Base-by-base conservation (phyloP, 148 eudicot genomes). In the Cornus florida region DNA sequence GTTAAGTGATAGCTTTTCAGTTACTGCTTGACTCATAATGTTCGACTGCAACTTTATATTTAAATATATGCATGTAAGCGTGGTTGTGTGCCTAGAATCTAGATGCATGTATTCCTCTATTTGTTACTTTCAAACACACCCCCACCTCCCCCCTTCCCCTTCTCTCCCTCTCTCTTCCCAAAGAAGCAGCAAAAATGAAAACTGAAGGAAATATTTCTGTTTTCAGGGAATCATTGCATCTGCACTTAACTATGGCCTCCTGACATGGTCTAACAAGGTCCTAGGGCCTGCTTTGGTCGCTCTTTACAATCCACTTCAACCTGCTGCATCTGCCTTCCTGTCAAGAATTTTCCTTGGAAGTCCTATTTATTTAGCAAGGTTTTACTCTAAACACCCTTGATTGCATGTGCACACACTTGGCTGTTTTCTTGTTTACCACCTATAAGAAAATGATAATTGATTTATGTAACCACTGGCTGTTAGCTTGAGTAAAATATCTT, bases 351-450 rank as follows among this genome's bases (percentile, higher is more conserved):
- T 94, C 84, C 92, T 94, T 46, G 97, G 98, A 77, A 89, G 92
- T 87, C 83, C 98, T 70, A 87, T 94, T 69, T 94, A 86, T 84
- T 80, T 92, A 84, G 98, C 97, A 87, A 94, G 98, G 98, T 94
- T 74, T 72, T 53, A 53, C 59, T 53, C 59, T 11, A 53, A 53
- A 53, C 59, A 81, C 35, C 73, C 74, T 73, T 33, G 59, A 32
- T 50, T 50, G 50, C 23, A 33, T 74, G 14, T 32, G 4, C 23
- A 24, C 38, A 0, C 14, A 10, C 2, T 50, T 28, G 8, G 19
- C 1, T 53, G 59, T 53, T 53, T 53, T 11, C 59, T 43, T 43
- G 59, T 53, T 14, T 53, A 53, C 17, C 12, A 19, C 48, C 10
- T 6, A 43, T 6, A 9, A 43, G 48, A 43, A 43, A 7, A 43